phyloP scores from a whole-genome alignment of 2,329 filamentous ascomycete species.

The Myriosclerotinia scirpicola region DNA sequence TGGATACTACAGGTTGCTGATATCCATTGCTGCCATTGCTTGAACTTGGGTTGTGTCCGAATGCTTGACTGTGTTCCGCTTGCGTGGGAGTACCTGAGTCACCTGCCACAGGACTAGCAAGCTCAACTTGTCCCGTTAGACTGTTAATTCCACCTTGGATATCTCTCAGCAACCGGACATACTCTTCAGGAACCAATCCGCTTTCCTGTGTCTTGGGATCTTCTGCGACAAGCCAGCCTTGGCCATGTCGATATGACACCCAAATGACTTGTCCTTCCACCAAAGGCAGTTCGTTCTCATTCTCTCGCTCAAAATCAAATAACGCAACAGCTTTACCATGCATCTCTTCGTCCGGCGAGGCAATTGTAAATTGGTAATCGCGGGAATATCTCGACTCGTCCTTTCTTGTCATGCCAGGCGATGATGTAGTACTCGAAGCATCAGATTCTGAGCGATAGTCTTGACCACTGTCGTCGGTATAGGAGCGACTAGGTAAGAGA shows the following conservation, averaged over 20 bases:
- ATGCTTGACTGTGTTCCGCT: slow-evolving; percentile 52
- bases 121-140: slow-evolving; percentile 58
- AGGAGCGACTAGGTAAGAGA: slow-evolving; percentile 43
- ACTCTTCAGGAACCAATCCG: slow-evolving; percentile 93
- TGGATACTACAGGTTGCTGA: slow-evolving; percentile 66
- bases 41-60: slow-evolving; percentile 49
- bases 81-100: slow-evolving; percentile 62
- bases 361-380: slow-evolving; percentile 93
- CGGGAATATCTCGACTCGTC: slow-evolving; percentile 81
- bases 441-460: slow-evolving; percentile 54
- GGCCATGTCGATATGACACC: slow-evolving; percentile 92
- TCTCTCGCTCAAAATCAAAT: slow-evolving; percentile 92
- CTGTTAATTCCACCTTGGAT: slow-evolving; percentile 88
- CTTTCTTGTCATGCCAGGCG: slow-evolving; percentile 57
- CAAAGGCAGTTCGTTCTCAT: slow-evolving; percentile 91
- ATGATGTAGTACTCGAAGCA: slow-evolving; percentile 58
- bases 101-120: slow-evolving; percentile 52
- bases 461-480: slow-evolving; percentile 43
- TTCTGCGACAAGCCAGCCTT: slow-evolving; percentile 96
- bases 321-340: slow-evolving; percentile 94
- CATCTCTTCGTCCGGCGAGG: slow-evolving; percentile 94
- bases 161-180: slow-evolving; percentile 86
- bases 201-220: slow-evolving; percentile 93
- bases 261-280: slow-evolving; percentile 95
- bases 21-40: slow-evolving; percentile 58